Evolutionary conservation across 495 filamentous ascomycete genomes (phyloP), one percentile per base, ranked within the genome.

Genomic region (Annulohypoxylon nitens): DNA sequence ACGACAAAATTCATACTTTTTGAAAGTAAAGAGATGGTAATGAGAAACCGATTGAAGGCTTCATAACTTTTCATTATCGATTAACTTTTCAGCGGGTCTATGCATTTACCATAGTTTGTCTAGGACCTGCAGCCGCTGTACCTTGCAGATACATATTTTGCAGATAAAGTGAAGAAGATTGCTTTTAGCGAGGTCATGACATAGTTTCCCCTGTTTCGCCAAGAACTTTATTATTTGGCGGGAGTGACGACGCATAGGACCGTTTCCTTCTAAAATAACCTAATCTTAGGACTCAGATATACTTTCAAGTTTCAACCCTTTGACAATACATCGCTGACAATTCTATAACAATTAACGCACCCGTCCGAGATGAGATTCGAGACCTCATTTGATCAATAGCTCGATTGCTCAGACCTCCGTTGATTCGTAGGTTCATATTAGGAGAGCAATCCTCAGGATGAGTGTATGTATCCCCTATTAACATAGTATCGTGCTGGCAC

Each of bases 321-420:
- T 36, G 59, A 64, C 18, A 47, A 47, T 64, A 71, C 63, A 39
- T 57, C 58, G 50, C 47, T 16, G 25, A 18, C 34, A n/a, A 30
- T 14, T 14, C 8, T 30, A 4, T 50, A 25, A 50, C 39, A 12
- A 53, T 59, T 63, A 54, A 67, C 66, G 33, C 61, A 61, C 45
- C 45, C 37, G 63, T 50, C 64, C 77, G 73, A 76, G 62, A 79
- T 79, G 77, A 36, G 74, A 71, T 71, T 41, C 48, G 62, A 61
- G 45, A 36, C 39, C 62, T 47, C 47, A n/a, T 70, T 61, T 61
- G 33, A 54, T 33, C 70, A 72, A 50, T 76, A 75, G 63, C 65
- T 60, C 73, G 67, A 74, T 68, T 71, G 76, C 73, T 73, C 57
- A 65, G 64, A 72, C 70, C 59, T 70, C 34, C 61, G 70, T 60